Conservation (phyloP, 768 basidiomycete species). For the Agrocybe praecox region DNA sequence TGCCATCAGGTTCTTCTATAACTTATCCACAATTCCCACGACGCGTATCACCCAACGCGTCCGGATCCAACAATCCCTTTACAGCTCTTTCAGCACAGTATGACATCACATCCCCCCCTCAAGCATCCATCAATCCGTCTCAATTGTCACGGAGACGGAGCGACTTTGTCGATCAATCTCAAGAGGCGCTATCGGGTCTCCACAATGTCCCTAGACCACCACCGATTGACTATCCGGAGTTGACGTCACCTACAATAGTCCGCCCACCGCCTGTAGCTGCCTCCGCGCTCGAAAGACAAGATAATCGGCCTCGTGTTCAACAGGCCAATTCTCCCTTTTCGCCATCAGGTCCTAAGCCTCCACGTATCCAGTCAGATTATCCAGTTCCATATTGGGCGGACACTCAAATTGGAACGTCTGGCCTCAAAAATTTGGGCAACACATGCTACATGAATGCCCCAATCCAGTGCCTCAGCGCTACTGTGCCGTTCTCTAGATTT, state of each 20-base stretch:
- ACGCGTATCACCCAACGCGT: conserved; percentile 28
- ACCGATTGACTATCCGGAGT: conserved; percentile 81
- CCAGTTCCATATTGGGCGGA: conserved; percentile 87
- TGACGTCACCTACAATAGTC: conserved; percentile 59
- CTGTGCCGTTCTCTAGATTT: conserved; percentile 90
- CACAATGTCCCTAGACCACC: conserved; percentile 35
- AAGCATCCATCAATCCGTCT: conserved; percentile 82
- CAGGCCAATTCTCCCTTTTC: conserved; percentile 32
- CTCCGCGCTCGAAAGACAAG: conserved; percentile 74
- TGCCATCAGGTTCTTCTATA: conserved; percentile 49
- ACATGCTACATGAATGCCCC: conserved; percentile 99
- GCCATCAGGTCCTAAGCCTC: conserved; percentile 52
- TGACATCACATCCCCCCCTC: conserved; percentile 71
- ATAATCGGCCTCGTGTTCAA: conserved; percentile 63
- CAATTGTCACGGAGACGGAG: conserved; percentile 68
- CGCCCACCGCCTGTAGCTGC: conserved; percentile 84
- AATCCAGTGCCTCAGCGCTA: conserved; percentile 94
- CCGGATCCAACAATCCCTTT: conserved; percentile 33
- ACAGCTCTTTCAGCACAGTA: conserved; percentile 46
- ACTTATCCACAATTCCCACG: conserved; percentile 37
- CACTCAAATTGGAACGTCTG: conserved; percentile 75
- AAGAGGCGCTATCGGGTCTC: conserved; percentile 57
- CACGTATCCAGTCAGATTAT: conserved; percentile 74
- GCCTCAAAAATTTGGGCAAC: conserved; percentile 93
- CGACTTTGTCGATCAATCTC: conserved; percentile 81